phyloP scores from a whole-genome alignment of 371 early-diverging fungal genomes.

The Mortierella sp. region DNA sequence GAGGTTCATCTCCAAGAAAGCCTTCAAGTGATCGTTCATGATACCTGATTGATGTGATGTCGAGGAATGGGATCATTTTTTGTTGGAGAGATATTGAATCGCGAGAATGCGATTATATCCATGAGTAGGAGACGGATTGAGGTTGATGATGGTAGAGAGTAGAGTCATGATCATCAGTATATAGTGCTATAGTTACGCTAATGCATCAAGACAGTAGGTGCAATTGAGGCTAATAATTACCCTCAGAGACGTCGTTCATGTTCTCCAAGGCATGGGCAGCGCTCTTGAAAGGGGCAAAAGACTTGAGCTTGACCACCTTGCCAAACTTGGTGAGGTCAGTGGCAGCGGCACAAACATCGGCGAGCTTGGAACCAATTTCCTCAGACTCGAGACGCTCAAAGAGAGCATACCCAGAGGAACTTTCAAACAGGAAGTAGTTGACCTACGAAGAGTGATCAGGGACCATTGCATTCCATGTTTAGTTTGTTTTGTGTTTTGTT shows the following conservation, averaged over 20 bases:
- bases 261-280: conserved; percentile 98
- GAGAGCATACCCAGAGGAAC: conserved; percentile 96
- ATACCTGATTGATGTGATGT: conserved; percentile 66
- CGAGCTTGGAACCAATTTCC: conserved; percentile 95
- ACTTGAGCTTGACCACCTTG: conserved; percentile 91
- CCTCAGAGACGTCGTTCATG: conserved; percentile 97
- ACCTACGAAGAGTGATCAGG: conserved; percentile 48
- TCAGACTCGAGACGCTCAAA: conserved; percentile 95
- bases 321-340: conserved; percentile 92
- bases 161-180: no score
- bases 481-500: no score
- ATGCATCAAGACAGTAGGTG: no score
- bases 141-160: no score
- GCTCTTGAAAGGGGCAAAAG: conserved; percentile 96
- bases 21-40: conserved; percentile 85
- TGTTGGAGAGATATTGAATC: not conserved
- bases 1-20: conserved; percentile 95
- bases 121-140: no score
- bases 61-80: no score
- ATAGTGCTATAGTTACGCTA: no score
- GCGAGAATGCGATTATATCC: no score
- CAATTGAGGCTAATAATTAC: conserved; percentile 57
- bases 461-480: no score
- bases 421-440: conserved; percentile 90
- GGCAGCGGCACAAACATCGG: conserved; percentile 86